Evolutionary conservation across 345 rosid genomes (phyloP).

Genomic region (Acer saccharum): DNA sequence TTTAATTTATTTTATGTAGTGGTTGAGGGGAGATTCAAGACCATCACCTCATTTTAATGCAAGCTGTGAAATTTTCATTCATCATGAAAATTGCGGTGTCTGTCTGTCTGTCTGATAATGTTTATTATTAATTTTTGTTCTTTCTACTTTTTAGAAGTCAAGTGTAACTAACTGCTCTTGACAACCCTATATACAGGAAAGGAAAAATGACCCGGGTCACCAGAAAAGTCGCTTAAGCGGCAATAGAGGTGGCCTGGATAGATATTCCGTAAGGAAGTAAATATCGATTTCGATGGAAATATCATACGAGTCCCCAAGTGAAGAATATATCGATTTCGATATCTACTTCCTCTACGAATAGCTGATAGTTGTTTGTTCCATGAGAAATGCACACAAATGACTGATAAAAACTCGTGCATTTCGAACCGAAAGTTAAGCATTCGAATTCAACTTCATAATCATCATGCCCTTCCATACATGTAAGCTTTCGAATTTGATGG

Average conservation of each 20-base stretch:
- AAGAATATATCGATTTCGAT: not conserved
- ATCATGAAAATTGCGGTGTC: not conserved
- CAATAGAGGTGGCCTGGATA: too few relatives aligned
- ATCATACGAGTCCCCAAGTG: too few relatives aligned
- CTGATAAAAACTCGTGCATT: not conserved
- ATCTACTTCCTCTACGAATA: not conserved
- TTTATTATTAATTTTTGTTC: too few relatives aligned
- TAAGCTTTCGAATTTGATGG: too few relatives aligned
- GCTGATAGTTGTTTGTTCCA: not conserved
- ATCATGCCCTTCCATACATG: not conserved
- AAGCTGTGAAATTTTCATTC: not conserved
- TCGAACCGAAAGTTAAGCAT: not conserved
- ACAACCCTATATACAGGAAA: too few relatives aligned
- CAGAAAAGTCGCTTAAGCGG: not conserved
- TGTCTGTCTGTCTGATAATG: too few relatives aligned
- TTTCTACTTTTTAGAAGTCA: too few relatives aligned
- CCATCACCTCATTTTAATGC: not conserved
- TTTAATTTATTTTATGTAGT: not conserved
- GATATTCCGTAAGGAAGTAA: too few relatives aligned
- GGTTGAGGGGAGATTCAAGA: not conserved
- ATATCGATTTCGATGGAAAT: too few relatives aligned
- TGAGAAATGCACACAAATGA: too few relatives aligned
- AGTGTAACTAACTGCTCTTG: too few relatives aligned
- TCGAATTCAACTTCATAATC: not conserved
- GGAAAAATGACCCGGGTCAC: too few relatives aligned